Evolutionary conservation across 2,329 filamentous ascomycete genomes (phyloP).

Genomic region (Dothistroma pini): DNA sequence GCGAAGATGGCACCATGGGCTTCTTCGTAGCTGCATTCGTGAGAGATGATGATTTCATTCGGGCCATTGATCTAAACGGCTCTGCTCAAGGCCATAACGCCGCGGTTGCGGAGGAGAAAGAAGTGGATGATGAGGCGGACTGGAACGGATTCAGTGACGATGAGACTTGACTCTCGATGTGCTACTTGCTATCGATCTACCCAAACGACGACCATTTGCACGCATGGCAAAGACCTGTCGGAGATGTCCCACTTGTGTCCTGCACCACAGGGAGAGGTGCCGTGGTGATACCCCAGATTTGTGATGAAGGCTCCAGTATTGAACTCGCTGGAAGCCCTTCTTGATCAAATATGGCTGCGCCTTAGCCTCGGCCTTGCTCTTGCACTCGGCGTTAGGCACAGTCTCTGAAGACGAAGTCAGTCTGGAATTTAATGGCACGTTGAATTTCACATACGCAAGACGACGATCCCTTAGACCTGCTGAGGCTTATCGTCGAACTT

Average conservation of each 20-base stretch:
- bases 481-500: slow-evolving; percentile 23
- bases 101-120: too few relatives aligned
- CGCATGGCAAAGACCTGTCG: too few relatives aligned
- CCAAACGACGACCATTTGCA: too few relatives aligned
- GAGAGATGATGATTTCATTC: slow-evolving; percentile 43
- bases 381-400: neutral
- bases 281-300: slow-evolving; percentile 5
- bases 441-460: slow-evolving; percentile 11
- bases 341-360: slow-evolving; percentile 27
- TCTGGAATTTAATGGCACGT: neutral
- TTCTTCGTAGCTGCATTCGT: slow-evolving; percentile 94
- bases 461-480: slow-evolving; percentile 25
- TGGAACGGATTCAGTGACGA: slow-evolving; percentile 44
- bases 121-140: slow-evolving; percentile 23
- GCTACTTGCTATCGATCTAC: neutral
- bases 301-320: slow-evolving; percentile 22
- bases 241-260: neutral
- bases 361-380: neutral
- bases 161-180: slow-evolving; percentile 7
- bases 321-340: slow-evolving; percentile 26
- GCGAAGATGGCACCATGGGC: slow-evolving; percentile 81
- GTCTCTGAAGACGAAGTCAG: slow-evolving; percentile 7
- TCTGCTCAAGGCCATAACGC: slow-evolving; percentile 32
- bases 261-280: slow-evolving; percentile 5
- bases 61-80: neutral